Percentiles rank a stretch among this genome's conserved stretches.
Evolutionary conservation across 257 asterid species (phyloP).

Genomic region (Solanum gracilifrons): DNA sequence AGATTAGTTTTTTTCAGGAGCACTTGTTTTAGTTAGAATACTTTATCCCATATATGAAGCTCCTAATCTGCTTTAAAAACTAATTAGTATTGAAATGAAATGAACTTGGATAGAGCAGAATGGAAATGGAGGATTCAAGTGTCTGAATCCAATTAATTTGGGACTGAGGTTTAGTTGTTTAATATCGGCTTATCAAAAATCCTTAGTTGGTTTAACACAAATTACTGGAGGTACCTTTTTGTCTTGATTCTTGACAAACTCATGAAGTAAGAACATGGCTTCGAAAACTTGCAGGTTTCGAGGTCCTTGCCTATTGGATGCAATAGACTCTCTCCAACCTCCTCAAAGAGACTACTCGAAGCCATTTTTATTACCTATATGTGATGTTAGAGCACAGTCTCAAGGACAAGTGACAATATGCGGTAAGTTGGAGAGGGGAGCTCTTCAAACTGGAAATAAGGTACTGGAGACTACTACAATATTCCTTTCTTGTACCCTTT

Average conservation of each 20-base stretch:
- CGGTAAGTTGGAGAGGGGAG: constrained; percentile 92
- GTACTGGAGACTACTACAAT: constrained; percentile 18
- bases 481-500: not conserved
- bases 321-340: constrained; percentile 81
- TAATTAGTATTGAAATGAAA: not conserved
- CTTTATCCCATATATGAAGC: not conserved
- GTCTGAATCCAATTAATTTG: not conserved
- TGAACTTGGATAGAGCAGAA: not conserved
- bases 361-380: constrained; percentile 71
- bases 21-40: not conserved
- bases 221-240: not conserved
- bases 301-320: constrained; percentile 78
- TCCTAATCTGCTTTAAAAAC: not conserved
- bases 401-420: constrained; percentile 66
- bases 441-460: constrained; percentile 73
- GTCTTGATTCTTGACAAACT: not conserved
- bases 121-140: not conserved
- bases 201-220: not conserved
- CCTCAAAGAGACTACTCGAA: constrained; percentile 72
- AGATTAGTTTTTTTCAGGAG: not conserved
- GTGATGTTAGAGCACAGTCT: constrained; percentile 77
- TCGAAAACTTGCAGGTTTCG: constrained; percentile 45
- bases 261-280: not conserved
- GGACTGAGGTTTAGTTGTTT: not conserved
- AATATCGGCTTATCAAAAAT: not conserved